These are phyloP conservation scores for Fusarium denticulatum DNA, from an alignment of 2,329 filamentous ascomycete species.

Conservation along the genomic window DNA sequence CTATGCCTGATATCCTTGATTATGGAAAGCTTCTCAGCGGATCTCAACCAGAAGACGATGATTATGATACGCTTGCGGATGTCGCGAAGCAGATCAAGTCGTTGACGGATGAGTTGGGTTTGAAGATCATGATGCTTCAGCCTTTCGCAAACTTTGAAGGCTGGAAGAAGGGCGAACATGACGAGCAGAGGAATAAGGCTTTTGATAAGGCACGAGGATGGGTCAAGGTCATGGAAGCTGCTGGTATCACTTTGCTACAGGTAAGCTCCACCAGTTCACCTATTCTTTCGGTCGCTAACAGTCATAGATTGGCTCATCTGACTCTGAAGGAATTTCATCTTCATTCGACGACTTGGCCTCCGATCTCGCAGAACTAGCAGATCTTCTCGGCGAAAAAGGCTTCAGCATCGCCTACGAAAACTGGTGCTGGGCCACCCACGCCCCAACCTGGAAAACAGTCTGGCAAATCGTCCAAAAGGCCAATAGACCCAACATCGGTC, in stretches of 20 bases:
- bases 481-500: slow-evolving; percentile 72
- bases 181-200: slow-evolving; percentile 67
- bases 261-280: slow-evolving; percentile 47
- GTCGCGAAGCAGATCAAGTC: slow-evolving; percentile 64
- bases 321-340: slow-evolving; percentile 65
- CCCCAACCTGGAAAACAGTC: slow-evolving; percentile 73
- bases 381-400: slow-evolving; percentile 65
- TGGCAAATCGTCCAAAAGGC: slow-evolving; percentile 74
- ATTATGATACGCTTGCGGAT: slow-evolving; percentile 67
- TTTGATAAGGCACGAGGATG: slow-evolving; percentile 72
- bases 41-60: slow-evolving; percentile 62
- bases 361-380: slow-evolving; percentile 72
- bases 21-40: slow-evolving; percentile 65
- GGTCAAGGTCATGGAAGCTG: slow-evolving; percentile 76
- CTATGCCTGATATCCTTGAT: slow-evolving; percentile 75
- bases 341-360: slow-evolving; percentile 62
- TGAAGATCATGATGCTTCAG: slow-evolving; percentile 77
- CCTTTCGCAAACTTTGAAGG: slow-evolving; percentile 83
- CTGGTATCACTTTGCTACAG: slow-evolving; percentile 76
- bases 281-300: background rate
- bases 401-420: slow-evolving; percentile 80
- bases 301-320: slow-evolving; percentile 63
- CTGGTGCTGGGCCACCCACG: slow-evolving; percentile 82
- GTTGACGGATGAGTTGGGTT: slow-evolving; percentile 61
- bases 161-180: slow-evolving; percentile 64